Evolutionary conservation across 2,329 filamentous ascomycete genomes (phyloP).

Genomic region (Aureobasidium zeae): DNA sequence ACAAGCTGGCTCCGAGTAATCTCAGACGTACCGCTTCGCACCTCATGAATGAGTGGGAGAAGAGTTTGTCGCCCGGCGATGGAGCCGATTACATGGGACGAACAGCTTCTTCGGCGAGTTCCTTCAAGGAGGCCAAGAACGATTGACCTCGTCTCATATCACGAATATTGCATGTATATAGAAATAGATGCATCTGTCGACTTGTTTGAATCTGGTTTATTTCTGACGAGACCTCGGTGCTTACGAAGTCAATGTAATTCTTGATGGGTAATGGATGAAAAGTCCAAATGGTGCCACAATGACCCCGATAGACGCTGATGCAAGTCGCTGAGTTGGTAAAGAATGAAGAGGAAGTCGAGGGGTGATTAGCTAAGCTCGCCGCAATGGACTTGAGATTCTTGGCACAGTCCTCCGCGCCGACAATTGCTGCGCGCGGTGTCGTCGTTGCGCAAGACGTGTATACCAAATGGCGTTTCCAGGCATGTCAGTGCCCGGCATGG

Average conservation of each 20-base stretch:
- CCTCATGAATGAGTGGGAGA: slow-evolving; percentile 88
- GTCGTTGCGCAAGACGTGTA: not conserved
- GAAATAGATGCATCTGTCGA: not conserved
- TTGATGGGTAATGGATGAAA: too few relatives aligned
- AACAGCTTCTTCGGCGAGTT: not conserved
- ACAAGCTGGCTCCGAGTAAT: slow-evolving; percentile 63
- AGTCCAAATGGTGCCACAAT: too few relatives aligned
- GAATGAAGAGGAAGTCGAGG: too few relatives aligned
- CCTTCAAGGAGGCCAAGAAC: slow-evolving; percentile 15
- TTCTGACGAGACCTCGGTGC: too few relatives aligned
- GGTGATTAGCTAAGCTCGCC: slow-evolving; percentile 11
- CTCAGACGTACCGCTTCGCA: slow-evolving; percentile 75
- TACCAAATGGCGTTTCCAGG: slow-evolving; percentile 16
- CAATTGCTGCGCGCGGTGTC: not conserved
- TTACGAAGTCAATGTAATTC: too few relatives aligned
- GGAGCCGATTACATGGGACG: slow-evolving; percentile 9
- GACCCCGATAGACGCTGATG: too few relatives aligned
- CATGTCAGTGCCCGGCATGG: slow-evolving; percentile 16
- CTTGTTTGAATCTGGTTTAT: too few relatives aligned
- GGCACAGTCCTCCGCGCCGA: not conserved
- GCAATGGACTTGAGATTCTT: slow-evolving; percentile 1
- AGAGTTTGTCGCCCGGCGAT: slow-evolving; percentile 42
- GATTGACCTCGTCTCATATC: not conserved
- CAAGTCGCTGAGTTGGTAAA: too few relatives aligned
- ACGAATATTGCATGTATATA: not conserved